A percentile compares a stretch with the other conserved stretches of the same genome.
phyloP scores from a whole-genome alignment of 2,329 filamentous ascomycete genomes.

The Aspergillus flavus region DNA sequence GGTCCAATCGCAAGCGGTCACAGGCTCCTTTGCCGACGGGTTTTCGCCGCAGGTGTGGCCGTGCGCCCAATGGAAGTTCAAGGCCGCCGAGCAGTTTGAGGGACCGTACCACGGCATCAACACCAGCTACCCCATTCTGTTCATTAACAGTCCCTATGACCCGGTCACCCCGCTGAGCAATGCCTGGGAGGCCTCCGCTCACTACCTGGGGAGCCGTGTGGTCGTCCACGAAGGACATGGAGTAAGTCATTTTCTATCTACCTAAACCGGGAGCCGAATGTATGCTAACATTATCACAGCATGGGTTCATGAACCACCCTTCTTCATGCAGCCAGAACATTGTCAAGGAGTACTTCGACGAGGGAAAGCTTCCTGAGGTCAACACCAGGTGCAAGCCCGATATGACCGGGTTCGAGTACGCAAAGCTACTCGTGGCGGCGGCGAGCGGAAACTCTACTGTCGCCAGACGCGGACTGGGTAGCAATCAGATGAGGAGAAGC shows the following conservation, averaged over 20 bases:
- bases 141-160: conserved; percentile 5
- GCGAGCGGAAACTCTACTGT: too few relatives aligned
- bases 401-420: not conserved
- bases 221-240: too few relatives aligned
- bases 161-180: conserved; percentile 6
- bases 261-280: too few relatives aligned
- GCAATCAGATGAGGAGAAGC: too few relatives aligned
- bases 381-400: conserved; percentile 7
- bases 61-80: conserved; percentile 7
- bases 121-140: conserved; percentile 7
- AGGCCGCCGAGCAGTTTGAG: conserved; percentile 2
- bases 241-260: too few relatives aligned
- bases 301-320: conserved; percentile 9
- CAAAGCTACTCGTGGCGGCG: too few relatives aligned
- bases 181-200: not conserved
- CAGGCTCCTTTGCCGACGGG: conserved; percentile 2
- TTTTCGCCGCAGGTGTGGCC: conserved; percentile 8
- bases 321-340: conserved; percentile 5
- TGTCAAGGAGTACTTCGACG: conserved; percentile 5
- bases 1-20: not conserved
- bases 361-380: conserved; percentile 5
- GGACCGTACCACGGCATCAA: conserved; percentile 5
- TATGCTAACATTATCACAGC: too few relatives aligned
- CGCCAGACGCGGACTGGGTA: too few relatives aligned
- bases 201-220: conserved; percentile 1